These are phyloP conservation scores for Xylariaceae sp. DNA, from an alignment of 2,329 filamentous ascomycete species.

Conservation along the genomic window DNA sequence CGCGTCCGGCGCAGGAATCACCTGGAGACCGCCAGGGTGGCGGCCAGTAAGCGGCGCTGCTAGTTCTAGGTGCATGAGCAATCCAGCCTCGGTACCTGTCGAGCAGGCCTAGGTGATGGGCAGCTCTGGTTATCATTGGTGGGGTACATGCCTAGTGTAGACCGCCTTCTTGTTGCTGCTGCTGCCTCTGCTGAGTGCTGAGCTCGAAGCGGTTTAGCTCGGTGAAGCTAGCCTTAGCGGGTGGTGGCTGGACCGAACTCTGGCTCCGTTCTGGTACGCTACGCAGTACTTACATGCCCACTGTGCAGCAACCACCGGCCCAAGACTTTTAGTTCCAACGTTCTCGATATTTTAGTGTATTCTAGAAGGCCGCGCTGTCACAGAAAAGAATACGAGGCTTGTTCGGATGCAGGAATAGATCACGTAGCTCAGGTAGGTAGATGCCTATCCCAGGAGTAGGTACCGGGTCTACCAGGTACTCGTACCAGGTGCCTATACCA, in stretches of 20 bases:
- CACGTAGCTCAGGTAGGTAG: no score
- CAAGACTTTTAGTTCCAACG: not conserved
- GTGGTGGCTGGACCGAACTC: not conserved
- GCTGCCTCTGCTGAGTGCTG: not conserved
- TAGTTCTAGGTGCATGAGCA: not conserved
- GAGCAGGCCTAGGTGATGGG: not conserved
- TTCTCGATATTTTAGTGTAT: not conserved
- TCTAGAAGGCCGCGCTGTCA: not conserved
- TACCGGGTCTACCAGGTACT: no score
- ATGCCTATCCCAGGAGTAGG: no score
- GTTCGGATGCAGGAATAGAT: not conserved
- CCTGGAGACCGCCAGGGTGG: not conserved
- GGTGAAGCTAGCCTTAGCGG: not conserved
- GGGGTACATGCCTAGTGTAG: not conserved
- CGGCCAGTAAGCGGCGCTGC: not conserved
- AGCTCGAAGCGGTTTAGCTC: not conserved
- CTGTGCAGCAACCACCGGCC: not conserved
- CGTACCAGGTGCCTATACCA: no score
- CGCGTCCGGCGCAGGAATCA: not conserved
- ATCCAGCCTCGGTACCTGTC: constrained; percentile 8
- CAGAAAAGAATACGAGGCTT: not conserved
- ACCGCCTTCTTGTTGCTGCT: not conserved
- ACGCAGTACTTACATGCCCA: not conserved
- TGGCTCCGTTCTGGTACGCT: not conserved
- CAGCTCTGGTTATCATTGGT: not conserved